Conservation (phyloP, 2,329 filamentous ascomycete genomes). For the Sclerotinia trifoliorum region DNA sequence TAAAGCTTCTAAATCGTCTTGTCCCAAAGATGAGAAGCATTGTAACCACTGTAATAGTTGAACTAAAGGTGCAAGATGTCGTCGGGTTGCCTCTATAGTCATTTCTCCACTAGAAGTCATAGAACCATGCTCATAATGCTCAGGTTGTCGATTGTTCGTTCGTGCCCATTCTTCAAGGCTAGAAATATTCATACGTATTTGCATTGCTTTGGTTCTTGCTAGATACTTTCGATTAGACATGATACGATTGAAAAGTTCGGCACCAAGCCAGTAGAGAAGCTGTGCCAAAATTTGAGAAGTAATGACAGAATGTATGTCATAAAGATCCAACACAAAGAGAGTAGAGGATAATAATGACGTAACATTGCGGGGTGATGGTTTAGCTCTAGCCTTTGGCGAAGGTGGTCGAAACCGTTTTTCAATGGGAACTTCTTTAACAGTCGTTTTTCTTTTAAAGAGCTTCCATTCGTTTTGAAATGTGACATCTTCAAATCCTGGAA, state of each 20-base stretch:
- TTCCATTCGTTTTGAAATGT: slow-evolving; percentile 99
- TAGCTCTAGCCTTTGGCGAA: slow-evolving; percentile 87
- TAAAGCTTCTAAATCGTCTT: slow-evolving; percentile 83
- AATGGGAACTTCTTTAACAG: slow-evolving; percentile 83
- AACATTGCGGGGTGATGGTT: slow-evolving; percentile 90
- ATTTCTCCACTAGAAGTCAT: slow-evolving; percentile 82
- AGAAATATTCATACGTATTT: slow-evolving; percentile 98
- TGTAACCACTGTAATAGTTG: slow-evolving; percentile 97
- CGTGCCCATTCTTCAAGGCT: slow-evolving; percentile 94
- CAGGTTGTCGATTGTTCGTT: slow-evolving; percentile 86
- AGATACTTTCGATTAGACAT: slow-evolving; percentile 96
- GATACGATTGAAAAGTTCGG: slow-evolving; percentile 95
- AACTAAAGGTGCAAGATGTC: slow-evolving; percentile 85
- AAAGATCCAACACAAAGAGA: slow-evolving; percentile 95
- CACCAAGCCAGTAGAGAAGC: slow-evolving; percentile 91
- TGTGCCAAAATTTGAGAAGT: slow-evolving; percentile 88
- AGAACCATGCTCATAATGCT: slow-evolving; percentile 92
- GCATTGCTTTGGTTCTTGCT: slow-evolving; percentile 96
- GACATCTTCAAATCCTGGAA: slow-evolving; percentile 94
- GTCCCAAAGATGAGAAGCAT: slow-evolving; percentile 87
- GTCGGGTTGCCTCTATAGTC: slow-evolving; percentile 78
- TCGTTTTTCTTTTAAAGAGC: slow-evolving; percentile 86
- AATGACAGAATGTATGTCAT: slow-evolving; percentile 97
- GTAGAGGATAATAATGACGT: slow-evolving; percentile 94
- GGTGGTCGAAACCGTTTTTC: slow-evolving; percentile 91